Percentiles rank a stretch among this genome's conserved stretches.
These are phyloP conservation scores for Chaetothyriales sp. DNA, from an alignment of 2,329 filamentous ascomycete genomes.

Conservation along the genomic window DNA sequence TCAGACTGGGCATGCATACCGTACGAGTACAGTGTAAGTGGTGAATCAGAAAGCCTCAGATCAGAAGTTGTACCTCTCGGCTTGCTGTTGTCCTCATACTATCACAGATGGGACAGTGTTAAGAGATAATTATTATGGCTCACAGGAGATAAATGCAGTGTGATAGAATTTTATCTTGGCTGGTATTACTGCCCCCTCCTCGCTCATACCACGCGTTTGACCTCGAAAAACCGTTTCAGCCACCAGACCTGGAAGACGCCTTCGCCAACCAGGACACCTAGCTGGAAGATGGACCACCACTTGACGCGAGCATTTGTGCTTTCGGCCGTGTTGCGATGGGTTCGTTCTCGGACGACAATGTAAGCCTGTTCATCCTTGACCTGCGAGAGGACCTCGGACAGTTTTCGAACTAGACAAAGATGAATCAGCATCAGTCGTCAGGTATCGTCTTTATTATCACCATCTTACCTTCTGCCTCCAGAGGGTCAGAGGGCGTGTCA, in stretches of 20 bases:
- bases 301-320: constrained; percentile 96
- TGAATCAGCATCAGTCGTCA: background rate
- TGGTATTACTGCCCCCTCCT: too few relatives aligned
- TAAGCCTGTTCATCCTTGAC: constrained; percentile 97
- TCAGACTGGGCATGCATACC: background rate
- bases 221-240: constrained; percentile 95
- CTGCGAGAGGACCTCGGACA: constrained; percentile 73
- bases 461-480: constrained; percentile 75
- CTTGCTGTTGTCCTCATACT: background rate
- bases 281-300: constrained; percentile 98
- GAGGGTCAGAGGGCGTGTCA: constrained; percentile 68
- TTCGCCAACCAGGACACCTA: constrained; percentile 74
- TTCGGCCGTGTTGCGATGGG: constrained; percentile 95
- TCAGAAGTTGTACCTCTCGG: background rate
- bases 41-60: too few relatives aligned
- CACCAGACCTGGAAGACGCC: constrained; percentile 99
- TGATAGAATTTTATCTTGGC: too few relatives aligned
- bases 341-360: constrained; percentile 87
- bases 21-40: background rate
- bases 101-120: too few relatives aligned
- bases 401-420: constrained; percentile 50
- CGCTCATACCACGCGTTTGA: constrained; percentile 47
- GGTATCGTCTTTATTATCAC: background rate
- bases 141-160: too few relatives aligned
- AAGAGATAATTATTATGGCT: too few relatives aligned